Percentiles rank a stretch among this genome's conserved stretches.
Conservation (phyloP, 2,329 filamentous ascomycete genomes). For the Penicillium nordicum region DNA sequence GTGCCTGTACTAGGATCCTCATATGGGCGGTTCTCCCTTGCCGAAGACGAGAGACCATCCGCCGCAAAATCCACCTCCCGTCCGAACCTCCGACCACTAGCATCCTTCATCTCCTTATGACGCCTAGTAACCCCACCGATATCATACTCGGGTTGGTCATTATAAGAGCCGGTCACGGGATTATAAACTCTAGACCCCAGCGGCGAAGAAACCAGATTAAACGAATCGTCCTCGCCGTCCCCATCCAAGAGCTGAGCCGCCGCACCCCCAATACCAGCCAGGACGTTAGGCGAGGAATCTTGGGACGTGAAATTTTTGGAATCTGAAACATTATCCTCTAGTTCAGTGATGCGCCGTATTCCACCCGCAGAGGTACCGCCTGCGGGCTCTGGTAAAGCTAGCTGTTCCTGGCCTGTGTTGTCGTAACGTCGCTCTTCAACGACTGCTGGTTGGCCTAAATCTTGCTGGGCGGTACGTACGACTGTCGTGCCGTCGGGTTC, state of each 20-base stretch:
- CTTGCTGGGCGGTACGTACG: constrained; percentile 35
- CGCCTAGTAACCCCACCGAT: constrained; percentile 8
- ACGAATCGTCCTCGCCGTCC: constrained; percentile 9
- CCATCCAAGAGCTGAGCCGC: constrained; percentile 7
- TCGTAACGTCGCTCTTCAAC: constrained; percentile 37
- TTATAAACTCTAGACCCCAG: constrained; percentile 15
- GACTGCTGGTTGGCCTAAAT: constrained; percentile 33
- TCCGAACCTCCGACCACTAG: constrained; percentile 2
- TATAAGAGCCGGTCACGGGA: constrained; percentile 15
- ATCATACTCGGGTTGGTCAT: constrained; percentile 18
- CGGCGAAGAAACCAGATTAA: constrained; percentile 8
- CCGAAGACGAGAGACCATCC: constrained; percentile 2
- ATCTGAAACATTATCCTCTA: constrained; percentile 22
- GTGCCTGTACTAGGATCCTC: constrained; percentile 22
- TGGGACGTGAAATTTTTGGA: neutral
- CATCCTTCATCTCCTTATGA: constrained; percentile 11
- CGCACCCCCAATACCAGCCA: constrained; percentile 7
- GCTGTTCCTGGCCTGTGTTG: constrained; percentile 30
- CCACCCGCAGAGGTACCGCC: constrained; percentile 21
- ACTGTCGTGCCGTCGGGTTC: constrained; percentile 32
- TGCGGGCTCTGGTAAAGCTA: constrained; percentile 9
- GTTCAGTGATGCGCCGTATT: constrained; percentile 28
- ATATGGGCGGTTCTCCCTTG: constrained; percentile 13
- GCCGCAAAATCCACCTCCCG: constrained; percentile 14
- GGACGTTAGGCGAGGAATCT: neutral